Evolutionary conservation across 2,329 filamentous ascomycete species (phyloP).

Genomic region (Pyrenophora tritici-repentis): DNA sequence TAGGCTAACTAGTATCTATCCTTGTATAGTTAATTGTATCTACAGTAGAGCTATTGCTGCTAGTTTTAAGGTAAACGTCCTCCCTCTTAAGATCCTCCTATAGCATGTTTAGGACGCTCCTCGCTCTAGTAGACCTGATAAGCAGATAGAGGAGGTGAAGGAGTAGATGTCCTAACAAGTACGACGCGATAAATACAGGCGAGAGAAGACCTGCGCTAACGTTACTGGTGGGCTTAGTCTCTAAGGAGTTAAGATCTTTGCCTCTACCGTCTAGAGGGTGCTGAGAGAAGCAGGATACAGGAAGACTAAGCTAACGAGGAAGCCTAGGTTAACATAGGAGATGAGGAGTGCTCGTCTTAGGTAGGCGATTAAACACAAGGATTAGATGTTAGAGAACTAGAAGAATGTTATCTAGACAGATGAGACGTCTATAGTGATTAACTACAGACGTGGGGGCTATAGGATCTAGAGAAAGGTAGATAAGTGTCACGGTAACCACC

Average conservation of each 20-base stretch:
- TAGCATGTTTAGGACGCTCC: background rate
- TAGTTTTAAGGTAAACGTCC: no score
- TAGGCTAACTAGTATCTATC: no score
- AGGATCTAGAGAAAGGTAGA: slow-evolving; percentile 13
- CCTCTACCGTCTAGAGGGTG: background rate
- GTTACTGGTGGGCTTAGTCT: slow-evolving; percentile 15
- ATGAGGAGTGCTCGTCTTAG: no score
- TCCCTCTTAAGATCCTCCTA: background rate
- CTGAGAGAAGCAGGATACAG: slow-evolving; percentile 3
- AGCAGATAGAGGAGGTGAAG: background rate
- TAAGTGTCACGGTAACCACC: no score
- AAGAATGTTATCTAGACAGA: background rate
- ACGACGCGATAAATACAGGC: background rate
- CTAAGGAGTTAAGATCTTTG: background rate
- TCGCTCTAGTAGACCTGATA: background rate
- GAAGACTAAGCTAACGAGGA: slow-evolving; percentile 12
- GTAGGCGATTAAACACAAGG: no score
- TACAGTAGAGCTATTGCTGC: no score
- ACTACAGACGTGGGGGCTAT: slow-evolving; percentile 6
- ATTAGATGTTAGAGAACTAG: no score
- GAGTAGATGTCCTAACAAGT: background rate
- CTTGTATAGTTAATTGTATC: background rate
- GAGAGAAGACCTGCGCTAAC: slow-evolving; percentile 20
- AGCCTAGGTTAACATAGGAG: slow-evolving; percentile 10
- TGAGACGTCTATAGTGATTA: slow-evolving; percentile 9